Conservation (phyloP, 495 filamentous ascomycete genomes). For the Aspergillus saccharolyticus region DNA sequence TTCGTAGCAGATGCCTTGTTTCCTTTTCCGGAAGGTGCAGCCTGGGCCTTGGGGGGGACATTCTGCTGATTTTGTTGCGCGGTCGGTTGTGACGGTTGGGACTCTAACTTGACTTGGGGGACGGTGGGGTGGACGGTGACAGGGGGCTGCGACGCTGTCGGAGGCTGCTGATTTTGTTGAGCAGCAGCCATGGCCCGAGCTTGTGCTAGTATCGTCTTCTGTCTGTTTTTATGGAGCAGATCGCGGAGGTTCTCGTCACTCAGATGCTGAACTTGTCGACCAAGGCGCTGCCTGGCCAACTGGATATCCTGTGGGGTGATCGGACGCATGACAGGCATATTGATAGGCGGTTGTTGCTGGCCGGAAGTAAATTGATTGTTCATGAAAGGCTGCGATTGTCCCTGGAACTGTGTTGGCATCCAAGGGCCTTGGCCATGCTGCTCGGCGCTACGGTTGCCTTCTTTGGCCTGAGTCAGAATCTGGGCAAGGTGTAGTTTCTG, state of each 20-base stretch:
- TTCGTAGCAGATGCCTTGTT: conserved; percentile 28
- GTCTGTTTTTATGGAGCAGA: conserved; percentile 33
- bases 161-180: conserved; percentile 33
- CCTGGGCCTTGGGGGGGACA: conserved; percentile 19
- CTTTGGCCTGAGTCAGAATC: conserved; percentile 27
- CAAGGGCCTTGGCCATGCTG: conserved; percentile 25
- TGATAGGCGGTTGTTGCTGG: conserved; percentile 23
- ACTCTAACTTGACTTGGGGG: conserved; percentile 24
- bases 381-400: conserved; percentile 28
- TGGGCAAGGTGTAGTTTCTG: conserved; percentile 54
- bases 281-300: conserved; percentile 35
- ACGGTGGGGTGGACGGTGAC: conserved; percentile 20
- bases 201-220: conserved; percentile 34
- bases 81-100: conserved; percentile 7
- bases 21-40: conserved; percentile 22
- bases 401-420: conserved; percentile 24
- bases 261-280: conserved; percentile 32
- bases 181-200: conserved; percentile 22
- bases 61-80: conserved; percentile 12
- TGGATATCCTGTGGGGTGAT: conserved; percentile 45
- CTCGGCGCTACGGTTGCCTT: conserved; percentile 17
- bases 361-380: conserved; percentile 31
- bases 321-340: conserved; percentile 31
- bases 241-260: conserved; percentile 53
- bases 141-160: conserved; percentile 34